Base-by-base conservation (phyloP, 352 stramenopile genomes). In the Pythium phragmiticola region DNA sequence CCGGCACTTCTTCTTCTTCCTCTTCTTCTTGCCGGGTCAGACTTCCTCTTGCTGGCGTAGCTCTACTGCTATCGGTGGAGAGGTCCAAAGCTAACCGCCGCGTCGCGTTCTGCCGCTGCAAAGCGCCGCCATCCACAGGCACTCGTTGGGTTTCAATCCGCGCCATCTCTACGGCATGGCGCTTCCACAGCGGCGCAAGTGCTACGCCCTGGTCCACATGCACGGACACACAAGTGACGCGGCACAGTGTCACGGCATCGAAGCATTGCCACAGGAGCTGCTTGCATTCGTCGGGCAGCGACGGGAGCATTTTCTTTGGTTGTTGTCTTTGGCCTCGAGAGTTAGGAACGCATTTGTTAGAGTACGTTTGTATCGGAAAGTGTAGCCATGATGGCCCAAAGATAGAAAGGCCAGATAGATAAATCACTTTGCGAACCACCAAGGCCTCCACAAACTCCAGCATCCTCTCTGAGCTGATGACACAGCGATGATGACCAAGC, bases 211-310 rank as follows among this genome's bases (percentile, higher is more conserved):
- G 58, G 0, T 76, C 56, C 2, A 67, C 57, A 54, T 53, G 45
- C 7, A 58, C 70, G 11, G 76, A 61, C 49, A 84, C 74, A 48
- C 74, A 78, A 0, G 59, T 55, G 48, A 84, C 28, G 53, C 72
- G 78, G 59, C 81, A 90, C n/a, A 90, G 77, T 63, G 82, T 75
- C 21, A 39, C 42, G 23, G 77, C 70, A 50, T 65, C 78, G 13
- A 90, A 62, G 48, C 78, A 82, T 39, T 58, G 46, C 81, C 81
- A 90, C 54, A 90, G 61, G 19, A 73, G 43, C 65, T 83, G 76
- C 72, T 87, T 88, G 66, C 78, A 88, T 57, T 90, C 81, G 66
- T 82, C 72, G 51, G 70, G 72, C 28, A 90, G 76, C 60, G 68
- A n/a, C 33, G 57, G 46, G 50, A 90, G 51, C 78, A 84, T 81